Base-by-base conservation (phyloP, 2,329 filamentous ascomycete genomes). In the Lasiodiplodia sp. region DNA sequence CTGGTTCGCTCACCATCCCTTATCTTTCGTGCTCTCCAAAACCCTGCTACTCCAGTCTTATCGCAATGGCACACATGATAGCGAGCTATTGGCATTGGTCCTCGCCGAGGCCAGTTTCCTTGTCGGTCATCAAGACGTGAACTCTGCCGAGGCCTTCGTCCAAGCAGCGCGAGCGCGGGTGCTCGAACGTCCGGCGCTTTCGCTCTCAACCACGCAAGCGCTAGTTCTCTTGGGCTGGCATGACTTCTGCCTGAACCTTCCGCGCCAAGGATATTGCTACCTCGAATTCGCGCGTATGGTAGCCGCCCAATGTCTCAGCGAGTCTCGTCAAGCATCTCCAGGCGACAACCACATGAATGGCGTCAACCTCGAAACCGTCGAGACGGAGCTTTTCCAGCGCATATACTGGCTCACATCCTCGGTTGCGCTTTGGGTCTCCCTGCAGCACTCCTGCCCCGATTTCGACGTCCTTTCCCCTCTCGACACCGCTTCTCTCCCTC, bases 1-100 rank as follows among this genome's bases (percentile, higher is more conserved):
- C 28, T 83, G 81, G 81, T 83, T 79, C 68, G 80, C 78, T 0
- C 70, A 75, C 14, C 81, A 83, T 55, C 81, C 81, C 31, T 71
- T 83, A 7, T 80, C 80, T 10, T 78, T 79, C 65, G 73, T 82
- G 18, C 73, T 83, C 18, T 82, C 80, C 65, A 83, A 83, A 71
- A 82, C 80, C 1, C 71, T 83, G 10, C 74, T 83, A 10, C 74
- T 81, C 18, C 75, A 78, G 44, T 78, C 80, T 44, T 73, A 81
- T 10, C 76, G 79, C 25, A 79, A 81, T 67, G 77, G 75, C n/a
- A 80, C 78, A 5, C 77, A 80, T 53, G 80, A 82, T 68, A 77
- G 80, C 66, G 75, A 79, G 23, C 75, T 82, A 11, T 73, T 83
- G 40, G 81, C 80, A 6, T 70, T 76, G 12, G 80, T 83, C 65